Base-by-base conservation (phyloP, 2,329 filamentous ascomycete species). In the Alternaria infectoria region DNA sequence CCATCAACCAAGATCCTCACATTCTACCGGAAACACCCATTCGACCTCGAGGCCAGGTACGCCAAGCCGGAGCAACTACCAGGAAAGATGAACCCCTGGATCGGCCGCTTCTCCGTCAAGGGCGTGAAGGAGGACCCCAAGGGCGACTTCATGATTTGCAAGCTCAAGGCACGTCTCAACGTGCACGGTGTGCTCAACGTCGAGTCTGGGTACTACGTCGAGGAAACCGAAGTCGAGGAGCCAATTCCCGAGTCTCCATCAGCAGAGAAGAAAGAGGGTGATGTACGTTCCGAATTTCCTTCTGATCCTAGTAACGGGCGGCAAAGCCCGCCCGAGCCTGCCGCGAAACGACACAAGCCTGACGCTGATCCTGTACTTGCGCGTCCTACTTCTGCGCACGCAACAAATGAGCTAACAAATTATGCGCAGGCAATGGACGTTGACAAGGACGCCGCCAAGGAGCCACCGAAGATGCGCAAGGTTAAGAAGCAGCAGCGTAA, bases 141-240 rank as follows among this genome's bases (percentile, higher is more conserved):
- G 80, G 93, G 96, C 64, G 96, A 98, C 80, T 99, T 98, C 82
- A 98, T 99, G 95, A 96, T 98, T 77, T 99, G 96, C 91, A 99
- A 99, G 86, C 90, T 99, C 67, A 98, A 98, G 88, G 95, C 96
- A 51, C 90, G 96, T 68, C 88, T 99, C 60, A 99, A 99, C 84
- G 88, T 98, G 69, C 94, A 98, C 84, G 96, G 96, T 81, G 89
- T 99, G 63, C 86, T 99, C 70, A 98, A 98, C 79, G 91, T 99
- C 40, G 96, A 99, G 85, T 94, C 90, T 67, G 96, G 94, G 65
- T 99, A 99, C 86, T 98, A 93, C 76, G 96, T 99, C 57, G 96
- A 99, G 85, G 96, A 99, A 79, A 90, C 96, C 77, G 96, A 99
- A 83, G 90, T 98, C 60, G 96, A 99, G 84, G 94, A 97, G 85